These are phyloP conservation scores for Aspergillus sp. DNA, from an alignment of 2,329 filamentous ascomycete genomes.

Conservation along the genomic window DNA sequence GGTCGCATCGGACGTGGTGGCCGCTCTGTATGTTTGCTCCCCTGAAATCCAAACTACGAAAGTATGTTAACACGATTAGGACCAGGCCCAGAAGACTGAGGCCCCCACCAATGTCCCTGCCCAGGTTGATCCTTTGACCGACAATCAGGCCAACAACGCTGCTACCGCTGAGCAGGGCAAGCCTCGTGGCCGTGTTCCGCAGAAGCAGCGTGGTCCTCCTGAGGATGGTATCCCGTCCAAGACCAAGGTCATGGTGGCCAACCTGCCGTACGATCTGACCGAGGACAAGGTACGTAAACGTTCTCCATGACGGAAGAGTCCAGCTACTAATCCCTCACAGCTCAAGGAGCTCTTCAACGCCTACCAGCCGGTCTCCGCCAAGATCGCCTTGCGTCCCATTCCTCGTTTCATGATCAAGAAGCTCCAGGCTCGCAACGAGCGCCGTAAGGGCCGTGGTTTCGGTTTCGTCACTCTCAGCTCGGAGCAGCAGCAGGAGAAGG, in stretches of 20 bases:
- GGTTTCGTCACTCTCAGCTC: constrained; percentile 94
- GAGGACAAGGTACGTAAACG: constrained; percentile 74
- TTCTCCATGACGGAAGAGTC: neutral
- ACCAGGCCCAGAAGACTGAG: constrained; percentile 21
- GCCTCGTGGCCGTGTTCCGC: constrained; percentile 47
- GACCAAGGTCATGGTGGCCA: constrained; percentile 99
- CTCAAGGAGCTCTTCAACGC: constrained; percentile 94
- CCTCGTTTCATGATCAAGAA: constrained; percentile 99
- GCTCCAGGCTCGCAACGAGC: constrained; percentile 94
- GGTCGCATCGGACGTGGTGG: constrained; percentile 62
- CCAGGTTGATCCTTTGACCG: constrained; percentile 43
- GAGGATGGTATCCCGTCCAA: constrained; percentile 97
- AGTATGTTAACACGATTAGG: constrained; percentile 12
- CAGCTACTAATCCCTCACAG: constrained; percentile 45
- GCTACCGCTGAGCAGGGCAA: constrained; percentile 27
- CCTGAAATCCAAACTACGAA: neutral
- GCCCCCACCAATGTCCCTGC: constrained; percentile 11
- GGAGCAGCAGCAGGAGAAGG: constrained; percentile 96
- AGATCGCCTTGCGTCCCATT: constrained; percentile 97
- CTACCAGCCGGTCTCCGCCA: constrained; percentile 88
- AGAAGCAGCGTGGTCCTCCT: constrained; percentile 85
- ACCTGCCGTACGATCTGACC: constrained; percentile 94
- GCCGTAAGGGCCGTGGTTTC: constrained; percentile 98
- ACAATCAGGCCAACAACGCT: constrained; percentile 40
- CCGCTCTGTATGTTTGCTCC: constrained; percentile 44